A percentile compares a stretch with the other conserved stretches of the same genome.
Conservation (phyloP, 2,329 filamentous ascomycete genomes). For the Cladosporium sp. region DNA sequence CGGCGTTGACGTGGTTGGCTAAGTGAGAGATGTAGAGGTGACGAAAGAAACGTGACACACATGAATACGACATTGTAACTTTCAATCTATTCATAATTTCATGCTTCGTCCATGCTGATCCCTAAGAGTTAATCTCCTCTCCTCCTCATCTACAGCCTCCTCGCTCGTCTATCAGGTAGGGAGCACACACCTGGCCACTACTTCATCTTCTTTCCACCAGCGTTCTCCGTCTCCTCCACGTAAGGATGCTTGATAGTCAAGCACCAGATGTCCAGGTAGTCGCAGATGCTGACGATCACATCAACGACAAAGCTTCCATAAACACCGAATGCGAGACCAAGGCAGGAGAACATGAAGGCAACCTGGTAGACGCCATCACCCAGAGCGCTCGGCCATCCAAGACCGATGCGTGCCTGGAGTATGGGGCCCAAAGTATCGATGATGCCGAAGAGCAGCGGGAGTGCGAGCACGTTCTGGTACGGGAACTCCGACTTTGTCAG, state of each 20-base stretch:
- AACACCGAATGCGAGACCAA: constrained; percentile 83
- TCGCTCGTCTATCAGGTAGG: background rate
- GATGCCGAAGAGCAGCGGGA: constrained; percentile 77
- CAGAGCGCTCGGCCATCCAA: constrained; percentile 74
- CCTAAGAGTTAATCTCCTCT: background rate
- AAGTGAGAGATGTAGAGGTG: constrained; percentile 17
- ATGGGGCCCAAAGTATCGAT: constrained; percentile 76
- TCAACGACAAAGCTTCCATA: constrained; percentile 97
- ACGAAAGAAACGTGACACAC: background rate
- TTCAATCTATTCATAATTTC: background rate
- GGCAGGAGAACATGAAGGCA: constrained; percentile 83
- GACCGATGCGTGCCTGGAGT: constrained; percentile 48
- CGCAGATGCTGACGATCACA: constrained; percentile 95
- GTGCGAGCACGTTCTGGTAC: constrained; percentile 79
- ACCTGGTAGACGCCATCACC: constrained; percentile 77
- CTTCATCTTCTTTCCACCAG: constrained; percentile 24
- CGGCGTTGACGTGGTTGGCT: constrained; percentile 37
- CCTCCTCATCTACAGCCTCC: background rate
- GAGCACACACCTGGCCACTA: background rate
- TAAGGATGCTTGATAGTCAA: constrained; percentile 89
- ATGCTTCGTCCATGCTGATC: background rate
- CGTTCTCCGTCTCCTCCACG: constrained; percentile 23
- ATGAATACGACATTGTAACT: background rate
- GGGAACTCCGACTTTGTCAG: constrained; percentile 85
- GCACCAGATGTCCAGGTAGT: constrained; percentile 98